Percentiles rank a stretch among this genome's conserved stretches.
Conservation (phyloP, 1,284 basidiomycete species). For the Cutaneotrichosporon sp. region DNA sequence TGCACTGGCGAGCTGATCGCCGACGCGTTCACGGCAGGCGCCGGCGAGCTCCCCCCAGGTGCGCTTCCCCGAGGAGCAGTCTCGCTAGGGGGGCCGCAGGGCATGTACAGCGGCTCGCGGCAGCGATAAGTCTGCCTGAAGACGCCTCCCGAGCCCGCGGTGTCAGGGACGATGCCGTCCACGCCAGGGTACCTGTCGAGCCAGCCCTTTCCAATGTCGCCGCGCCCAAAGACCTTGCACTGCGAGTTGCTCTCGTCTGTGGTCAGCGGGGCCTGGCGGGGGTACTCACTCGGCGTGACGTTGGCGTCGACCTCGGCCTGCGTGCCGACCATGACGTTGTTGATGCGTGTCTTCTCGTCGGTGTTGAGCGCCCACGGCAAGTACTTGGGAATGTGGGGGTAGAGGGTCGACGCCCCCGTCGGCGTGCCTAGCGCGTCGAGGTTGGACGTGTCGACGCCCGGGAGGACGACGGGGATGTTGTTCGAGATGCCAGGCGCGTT, state of each 20-base stretch:
- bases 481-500: background rate
- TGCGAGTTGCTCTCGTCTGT: background rate
- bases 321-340: background rate
- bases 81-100: background rate
- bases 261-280: too few species aligned
- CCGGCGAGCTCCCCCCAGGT: too few species aligned
- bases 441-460: background rate
- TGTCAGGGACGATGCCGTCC: background rate
- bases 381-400: background rate
- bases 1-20: too few species aligned
- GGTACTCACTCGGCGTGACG: background rate
- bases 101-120: background rate
- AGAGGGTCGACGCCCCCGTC: too few species aligned
- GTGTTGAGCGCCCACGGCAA: background rate
- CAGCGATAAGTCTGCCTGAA: background rate
- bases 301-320: constrained; percentile 2
- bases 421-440: background rate
- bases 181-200: background rate
- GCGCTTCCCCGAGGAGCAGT: too few species aligned
- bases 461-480: background rate
- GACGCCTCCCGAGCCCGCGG: background rate
- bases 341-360: background rate
- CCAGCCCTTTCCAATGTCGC: background rate
- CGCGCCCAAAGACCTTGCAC: background rate
- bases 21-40: too few species aligned